Percentiles rank a stretch among this genome's conserved stretches.
These are phyloP conservation scores for Talaromyces verruculosus DNA, from an alignment of 2,329 filamentous ascomycete species.

Conservation along the genomic window DNA sequence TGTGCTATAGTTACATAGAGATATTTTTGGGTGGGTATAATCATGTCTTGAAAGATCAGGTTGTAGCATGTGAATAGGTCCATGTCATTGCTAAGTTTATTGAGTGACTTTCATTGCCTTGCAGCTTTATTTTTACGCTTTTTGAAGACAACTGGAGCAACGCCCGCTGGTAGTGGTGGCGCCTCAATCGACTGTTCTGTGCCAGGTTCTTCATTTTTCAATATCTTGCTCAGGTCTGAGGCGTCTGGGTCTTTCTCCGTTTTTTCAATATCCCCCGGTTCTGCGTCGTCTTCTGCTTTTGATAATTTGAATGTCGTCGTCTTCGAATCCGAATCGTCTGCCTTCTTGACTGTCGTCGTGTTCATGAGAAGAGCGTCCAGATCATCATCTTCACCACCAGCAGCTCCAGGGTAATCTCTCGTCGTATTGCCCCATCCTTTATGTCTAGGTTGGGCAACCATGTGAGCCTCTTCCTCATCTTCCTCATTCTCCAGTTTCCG, in stretches of 20 bases:
- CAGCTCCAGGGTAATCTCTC: constrained; percentile 40
- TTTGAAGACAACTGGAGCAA: constrained; percentile 46
- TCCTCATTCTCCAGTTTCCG: constrained; percentile 46
- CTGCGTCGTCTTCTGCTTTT: constrained; percentile 18
- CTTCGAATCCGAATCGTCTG: constrained; percentile 24
- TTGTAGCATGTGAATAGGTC: neutral
- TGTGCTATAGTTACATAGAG: no score
- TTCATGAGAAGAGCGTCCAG: constrained; percentile 46
- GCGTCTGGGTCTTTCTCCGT: constrained; percentile 23
- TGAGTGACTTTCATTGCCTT: constrained; percentile 34
- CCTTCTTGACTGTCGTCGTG: constrained; percentile 39
- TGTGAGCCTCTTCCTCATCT: constrained; percentile 35
- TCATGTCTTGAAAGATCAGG: no score
- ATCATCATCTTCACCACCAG: constrained; percentile 38
- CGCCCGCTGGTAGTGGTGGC: constrained; percentile 20
- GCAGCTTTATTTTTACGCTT: constrained; percentile 50
- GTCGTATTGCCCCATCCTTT: constrained; percentile 48
- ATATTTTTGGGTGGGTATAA: no score
- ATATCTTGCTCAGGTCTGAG: constrained; percentile 20
- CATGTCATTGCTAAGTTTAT: neutral
- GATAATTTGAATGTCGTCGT: constrained; percentile 22
- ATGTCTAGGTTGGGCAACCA: constrained; percentile 20
- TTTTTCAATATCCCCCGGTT: constrained; percentile 5
- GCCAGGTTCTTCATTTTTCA: constrained; percentile 33
- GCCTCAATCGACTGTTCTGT: constrained; percentile 17